phyloP scores from a whole-genome alignment of 2,329 filamentous ascomycete species.

The Falciphora oryzae region DNA sequence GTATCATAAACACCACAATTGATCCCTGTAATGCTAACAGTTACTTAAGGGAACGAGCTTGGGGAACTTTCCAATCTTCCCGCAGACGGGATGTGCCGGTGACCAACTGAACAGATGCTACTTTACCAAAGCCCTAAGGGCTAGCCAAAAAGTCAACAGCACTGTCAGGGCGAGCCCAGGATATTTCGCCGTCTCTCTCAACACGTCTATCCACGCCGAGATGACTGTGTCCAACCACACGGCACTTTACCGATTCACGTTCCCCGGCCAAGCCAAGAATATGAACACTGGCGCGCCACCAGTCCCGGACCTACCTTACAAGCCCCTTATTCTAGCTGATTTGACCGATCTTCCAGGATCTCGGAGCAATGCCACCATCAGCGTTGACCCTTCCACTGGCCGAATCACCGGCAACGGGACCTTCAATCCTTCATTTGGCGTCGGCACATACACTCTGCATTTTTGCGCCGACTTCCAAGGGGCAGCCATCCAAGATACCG shows the following conservation, averaged over 20 bases:
- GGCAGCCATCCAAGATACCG: slow-evolving; percentile 37
- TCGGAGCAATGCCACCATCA: slow-evolving; percentile 43
- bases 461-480: slow-evolving; percentile 61
- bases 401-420: slow-evolving; percentile 44
- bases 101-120: slow-evolving; percentile 33
- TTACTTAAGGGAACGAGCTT: slow-evolving; percentile 19
- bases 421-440: slow-evolving; percentile 58
- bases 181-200: slow-evolving; percentile 44
- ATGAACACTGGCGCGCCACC: neutral
- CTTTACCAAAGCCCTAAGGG: slow-evolving; percentile 39
- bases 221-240: slow-evolving; percentile 47
- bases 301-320: slow-evolving; percentile 27
- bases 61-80: slow-evolving; percentile 32
- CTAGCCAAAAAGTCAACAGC: slow-evolving; percentile 34
- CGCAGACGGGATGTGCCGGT: slow-evolving; percentile 27
- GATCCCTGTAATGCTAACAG: neutral
- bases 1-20: too few species aligned
- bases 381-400: slow-evolving; percentile 37
- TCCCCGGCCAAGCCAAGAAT: slow-evolving; percentile 26
- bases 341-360: slow-evolving; percentile 44
- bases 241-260: slow-evolving; percentile 46
- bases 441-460: slow-evolving; percentile 52
- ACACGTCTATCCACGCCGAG: slow-evolving; percentile 41
- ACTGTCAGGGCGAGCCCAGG: slow-evolving; percentile 42
- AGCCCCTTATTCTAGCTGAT: slow-evolving; percentile 44